Evolutionary conservation across 176 grass and related monocot species (phyloP).

Genomic region (maize (Zea mays)): Zm-B73-REFERENCE-NAM-5.0 NC_050100.1:197675501-197676000

Average conservation of each 20-base stretch:
- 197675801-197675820: slow-evolving; percentile 1
- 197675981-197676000: not conserved
- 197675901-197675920: not conserved
- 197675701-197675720: slow-evolving; percentile 20
- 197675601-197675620: slow-evolving; percentile 22
- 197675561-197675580: slow-evolving; percentile 98
- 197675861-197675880: not conserved
- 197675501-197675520: slow-evolving; percentile 77
- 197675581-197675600: slow-evolving; percentile 74
- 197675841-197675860: not conserved
- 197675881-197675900: not conserved
- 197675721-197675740: not conserved
- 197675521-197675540: slow-evolving; percentile 83
- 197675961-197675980: not conserved
- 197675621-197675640: slow-evolving; percentile 5
- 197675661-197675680: slow-evolving; percentile 3
- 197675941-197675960: not conserved
- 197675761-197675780: not conserved
- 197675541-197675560: slow-evolving; percentile 95
- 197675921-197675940: not conserved
- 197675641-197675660: slow-evolving; percentile 25
- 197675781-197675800: not conserved
- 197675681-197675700: not conserved
- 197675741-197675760: slow-evolving; percentile 12
- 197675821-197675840: not conserved